Conservation (phyloP, 352 stramenopile genomes). For the Phytophthora pini region DNA sequence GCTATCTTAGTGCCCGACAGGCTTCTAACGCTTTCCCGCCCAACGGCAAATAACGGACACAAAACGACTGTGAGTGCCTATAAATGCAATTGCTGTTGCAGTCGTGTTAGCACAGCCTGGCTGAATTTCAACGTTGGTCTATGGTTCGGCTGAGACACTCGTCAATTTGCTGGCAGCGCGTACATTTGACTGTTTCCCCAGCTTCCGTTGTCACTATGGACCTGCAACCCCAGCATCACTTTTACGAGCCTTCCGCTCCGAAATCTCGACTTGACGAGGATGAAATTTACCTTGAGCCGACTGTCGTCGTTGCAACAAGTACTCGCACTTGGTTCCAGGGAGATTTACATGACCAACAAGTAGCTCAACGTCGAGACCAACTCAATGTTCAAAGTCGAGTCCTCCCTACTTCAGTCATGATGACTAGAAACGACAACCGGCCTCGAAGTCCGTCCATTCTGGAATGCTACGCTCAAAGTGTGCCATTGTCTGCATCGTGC, state of each 20-base stretch:
- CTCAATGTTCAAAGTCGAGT: constrained; percentile 10
- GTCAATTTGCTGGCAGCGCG: constrained; percentile 20
- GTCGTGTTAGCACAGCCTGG: constrained; percentile 15
- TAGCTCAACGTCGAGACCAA: constrained; percentile 9
- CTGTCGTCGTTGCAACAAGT: constrained; percentile 6
- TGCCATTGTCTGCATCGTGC: constrained; percentile 55
- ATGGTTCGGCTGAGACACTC: constrained; percentile 22
- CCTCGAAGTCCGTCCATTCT: constrained; percentile 35
- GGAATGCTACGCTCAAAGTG: constrained; percentile 48
- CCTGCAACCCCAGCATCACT: not conserved
- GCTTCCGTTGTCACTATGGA: constrained; percentile 10
- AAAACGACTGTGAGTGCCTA: constrained; percentile 22
- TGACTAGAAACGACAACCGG: constrained; percentile 11
- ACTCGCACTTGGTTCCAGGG: not conserved
- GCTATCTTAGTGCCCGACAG: too few relatives aligned
- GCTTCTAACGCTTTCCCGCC: not conserved
- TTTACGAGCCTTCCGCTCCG: too few relatives aligned
- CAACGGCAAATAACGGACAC: constrained; percentile 35
- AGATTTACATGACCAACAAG: not conserved
- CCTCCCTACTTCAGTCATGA: constrained; percentile 26
- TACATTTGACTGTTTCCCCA: constrained; percentile 12
- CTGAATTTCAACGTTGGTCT: constrained; percentile 2
- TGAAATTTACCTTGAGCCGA: constrained; percentile 7
- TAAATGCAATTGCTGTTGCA: not conserved
- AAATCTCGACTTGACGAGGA: not conserved